A percentile compares a stretch with the other conserved stretches of the same genome.
phyloP scores from a whole-genome alignment of 2,329 filamentous ascomycete genomes.

The Penicillium sp. region DNA sequence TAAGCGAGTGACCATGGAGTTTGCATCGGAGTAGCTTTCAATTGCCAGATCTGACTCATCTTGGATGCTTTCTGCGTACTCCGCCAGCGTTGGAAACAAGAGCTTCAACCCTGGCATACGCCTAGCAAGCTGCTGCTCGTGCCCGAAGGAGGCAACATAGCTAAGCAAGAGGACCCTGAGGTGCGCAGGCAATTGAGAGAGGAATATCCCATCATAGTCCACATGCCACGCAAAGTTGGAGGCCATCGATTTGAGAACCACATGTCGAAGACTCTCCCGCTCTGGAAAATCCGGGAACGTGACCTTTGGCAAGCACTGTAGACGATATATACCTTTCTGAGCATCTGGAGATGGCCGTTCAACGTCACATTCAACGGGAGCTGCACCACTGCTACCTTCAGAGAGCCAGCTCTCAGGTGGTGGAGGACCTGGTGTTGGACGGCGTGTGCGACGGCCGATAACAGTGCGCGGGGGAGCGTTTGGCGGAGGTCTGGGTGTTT shows the following conservation, averaged over 20 bases:
- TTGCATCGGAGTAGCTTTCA: conserved; percentile 15
- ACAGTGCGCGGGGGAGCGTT: conserved; percentile 37
- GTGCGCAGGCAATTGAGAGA: conserved; percentile 48
- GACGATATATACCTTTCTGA: conserved; percentile 23
- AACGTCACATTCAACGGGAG: conserved; percentile 5
- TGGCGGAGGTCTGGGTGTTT: conserved; percentile 42
- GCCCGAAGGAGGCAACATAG: conserved; percentile 51
- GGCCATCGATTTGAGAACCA: conserved; percentile 50
- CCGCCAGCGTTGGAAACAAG: conserved; percentile 39
- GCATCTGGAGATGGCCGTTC: conserved; percentile 1
- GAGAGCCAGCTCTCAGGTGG: conserved; percentile 44
- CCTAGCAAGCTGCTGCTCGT: conserved; percentile 36
- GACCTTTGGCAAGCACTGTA: conserved; percentile 39
- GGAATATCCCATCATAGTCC: conserved; percentile 52
- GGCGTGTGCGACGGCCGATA: conserved; percentile 31
- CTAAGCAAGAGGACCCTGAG: conserved; percentile 51
- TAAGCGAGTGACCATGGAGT: conserved; percentile 45
- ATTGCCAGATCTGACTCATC: conserved; percentile 6
- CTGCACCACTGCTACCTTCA: conserved; percentile 11
- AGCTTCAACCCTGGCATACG: conserved; percentile 44
- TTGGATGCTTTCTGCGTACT: conserved; percentile 4
- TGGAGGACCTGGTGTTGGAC: conserved; percentile 42
- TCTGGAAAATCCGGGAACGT: conserved; percentile 38
- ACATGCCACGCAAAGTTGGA: conserved; percentile 52
- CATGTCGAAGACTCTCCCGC: conserved; percentile 45